Percentiles rank a stretch among this genome's conserved stretches.
Evolutionary conservation across 257 asterid genomes (phyloP).

Genomic region (Penstemon newberryi): DNA sequence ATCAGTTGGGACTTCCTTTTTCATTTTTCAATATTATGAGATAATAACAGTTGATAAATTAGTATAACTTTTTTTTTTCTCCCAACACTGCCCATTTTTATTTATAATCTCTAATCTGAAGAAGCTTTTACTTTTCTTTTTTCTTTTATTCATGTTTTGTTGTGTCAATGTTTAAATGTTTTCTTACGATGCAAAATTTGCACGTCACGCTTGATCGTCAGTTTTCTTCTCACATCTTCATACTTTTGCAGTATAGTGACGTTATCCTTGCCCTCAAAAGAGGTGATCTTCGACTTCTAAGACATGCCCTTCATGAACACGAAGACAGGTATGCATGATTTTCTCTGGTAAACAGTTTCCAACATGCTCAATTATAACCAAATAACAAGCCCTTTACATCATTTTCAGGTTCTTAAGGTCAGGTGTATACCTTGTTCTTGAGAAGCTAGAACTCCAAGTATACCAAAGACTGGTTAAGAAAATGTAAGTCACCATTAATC

Average conservation of each 20-base stretch:
- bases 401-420: constrained; percentile 80
- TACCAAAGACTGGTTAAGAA: constrained; percentile 87
- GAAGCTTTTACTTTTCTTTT: not conserved
- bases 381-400: constrained; percentile 15
- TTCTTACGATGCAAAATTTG: not conserved
- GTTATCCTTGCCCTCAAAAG: constrained; percentile 82
- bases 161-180: not conserved
- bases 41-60: not conserved
- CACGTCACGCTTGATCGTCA: constrained; percentile 10
- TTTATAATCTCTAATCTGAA: not conserved
- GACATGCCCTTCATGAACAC: constrained; percentile 79
- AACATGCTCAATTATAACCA: not conserved
- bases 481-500: constrained; percentile 51
- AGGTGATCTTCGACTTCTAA: constrained; percentile 93
- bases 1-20: not conserved
- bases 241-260: constrained; percentile 62
- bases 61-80: too few relatives aligned
- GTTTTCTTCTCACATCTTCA: not conserved
- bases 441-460: constrained; percentile 97
- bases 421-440: constrained; percentile 89
- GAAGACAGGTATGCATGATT: constrained; percentile 69
- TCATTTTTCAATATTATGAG: not conserved
- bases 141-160: not conserved
- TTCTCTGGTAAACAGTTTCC: constrained; percentile 22
- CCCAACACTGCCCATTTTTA: not conserved